phyloP scores from a whole-genome alignment of 1,139 yeast species.

The Hanseniaspora uvarum region DNA sequence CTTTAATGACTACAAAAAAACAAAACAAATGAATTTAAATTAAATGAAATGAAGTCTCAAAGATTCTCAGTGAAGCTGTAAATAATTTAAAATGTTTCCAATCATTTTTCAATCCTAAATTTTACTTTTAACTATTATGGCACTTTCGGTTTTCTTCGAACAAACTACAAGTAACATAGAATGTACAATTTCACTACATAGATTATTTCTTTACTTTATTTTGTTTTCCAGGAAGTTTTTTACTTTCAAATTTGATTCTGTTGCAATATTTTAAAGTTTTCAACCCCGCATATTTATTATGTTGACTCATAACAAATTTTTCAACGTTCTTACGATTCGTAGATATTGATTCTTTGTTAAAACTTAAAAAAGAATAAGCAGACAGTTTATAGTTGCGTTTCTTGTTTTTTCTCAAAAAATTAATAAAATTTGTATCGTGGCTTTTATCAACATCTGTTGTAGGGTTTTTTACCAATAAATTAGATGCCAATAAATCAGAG shows the following conservation, averaged over 20 bases:
- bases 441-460: background rate
- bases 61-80: too few species aligned
- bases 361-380: background rate
- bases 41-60: too few species aligned
- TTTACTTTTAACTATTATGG: too few species aligned
- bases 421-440: background rate
- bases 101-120: too few species aligned
- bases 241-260: background rate
- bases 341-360: background rate
- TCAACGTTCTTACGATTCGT: background rate
- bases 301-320: background rate
- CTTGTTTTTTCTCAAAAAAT: background rate
- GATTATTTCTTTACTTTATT: too few species aligned
- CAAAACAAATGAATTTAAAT: too few species aligned
- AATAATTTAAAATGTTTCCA: too few species aligned
- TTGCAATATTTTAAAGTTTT: background rate
- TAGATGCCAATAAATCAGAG: background rate
- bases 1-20: too few species aligned
- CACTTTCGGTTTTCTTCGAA: too few species aligned
- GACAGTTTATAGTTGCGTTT: background rate
- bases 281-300: background rate
- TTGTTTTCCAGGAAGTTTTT: background rate
- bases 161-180: too few species aligned
- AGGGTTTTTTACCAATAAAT: background rate
- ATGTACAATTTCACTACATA: too few species aligned